Evolutionary conservation across 331 rosid genomes (phyloP).

Genomic region (Erythrophleum ivorense): DNA sequence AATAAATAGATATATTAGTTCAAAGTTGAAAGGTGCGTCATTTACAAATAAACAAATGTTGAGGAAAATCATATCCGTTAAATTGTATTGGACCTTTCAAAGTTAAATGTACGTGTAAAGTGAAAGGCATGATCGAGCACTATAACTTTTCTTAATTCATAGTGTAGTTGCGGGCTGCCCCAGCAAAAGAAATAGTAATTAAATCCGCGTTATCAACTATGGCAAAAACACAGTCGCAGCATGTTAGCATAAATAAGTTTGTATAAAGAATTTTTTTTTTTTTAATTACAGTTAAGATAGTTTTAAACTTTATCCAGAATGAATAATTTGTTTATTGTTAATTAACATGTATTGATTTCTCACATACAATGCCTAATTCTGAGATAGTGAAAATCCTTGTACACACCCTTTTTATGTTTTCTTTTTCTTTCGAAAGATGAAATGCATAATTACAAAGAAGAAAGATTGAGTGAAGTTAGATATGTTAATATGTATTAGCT

Average conservation of each 20-base stretch:
- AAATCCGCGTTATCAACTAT: not conserved
- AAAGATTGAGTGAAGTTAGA: not conserved
- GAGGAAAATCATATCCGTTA: not conserved
- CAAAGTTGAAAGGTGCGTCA: not conserved
- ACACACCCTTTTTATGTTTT: not conserved
- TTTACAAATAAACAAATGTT: not conserved
- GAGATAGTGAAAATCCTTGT: not conserved
- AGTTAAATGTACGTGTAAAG: not conserved
- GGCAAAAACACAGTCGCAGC: not conserved
- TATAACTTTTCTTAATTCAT: not conserved
- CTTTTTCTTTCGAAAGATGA: not conserved
- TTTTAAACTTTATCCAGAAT: not conserved
- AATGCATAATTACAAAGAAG: not conserved
- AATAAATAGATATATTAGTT: not conserved
- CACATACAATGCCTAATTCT: not conserved
- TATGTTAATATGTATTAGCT: not conserved
- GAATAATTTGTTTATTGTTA: not conserved
- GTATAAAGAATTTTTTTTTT: not conserved
- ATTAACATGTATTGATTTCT: not conserved
- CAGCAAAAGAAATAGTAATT: not conserved
- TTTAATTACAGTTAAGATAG: not conserved
- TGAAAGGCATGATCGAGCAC: not conserved
- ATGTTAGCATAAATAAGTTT: not conserved
- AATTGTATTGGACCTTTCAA: constrained; percentile 1
- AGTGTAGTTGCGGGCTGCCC: not conserved